Evolutionary conservation across 768 basidiomycete species (phyloP), one percentile per base, ranked within the genome.

Genomic region (Serendipita sp.): DNA sequence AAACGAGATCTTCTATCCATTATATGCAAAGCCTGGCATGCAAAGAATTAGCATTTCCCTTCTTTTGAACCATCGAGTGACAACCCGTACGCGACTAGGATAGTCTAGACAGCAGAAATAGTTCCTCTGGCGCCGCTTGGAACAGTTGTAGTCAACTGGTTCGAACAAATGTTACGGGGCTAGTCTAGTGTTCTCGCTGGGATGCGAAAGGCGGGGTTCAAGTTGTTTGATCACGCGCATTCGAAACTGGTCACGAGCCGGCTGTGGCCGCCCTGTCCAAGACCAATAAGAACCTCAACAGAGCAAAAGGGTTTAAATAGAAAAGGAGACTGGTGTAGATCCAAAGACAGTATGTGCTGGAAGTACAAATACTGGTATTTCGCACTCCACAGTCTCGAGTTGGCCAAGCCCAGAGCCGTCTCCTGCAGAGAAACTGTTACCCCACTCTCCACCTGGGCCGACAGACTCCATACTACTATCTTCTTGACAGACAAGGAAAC

Each of bases 311-410:
- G 28, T 11, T 58, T 58, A 58, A 34, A 58, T 24, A 58, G 53
- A 34, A 31, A 58, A 58, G 3, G 53, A 58, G 53, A 58, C 53
- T 58, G 53, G 53, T 9, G 80, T 76, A 2, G 89, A 82, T 72
- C 82, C 85, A 73, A 89, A 92, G 45, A 84, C 86, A 3, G 90
- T 94, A 73, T 90, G 92, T 45, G 90, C 90, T 11, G 92, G 85
- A 80, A 86, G 93, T 1, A 96, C 86, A 67, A 73, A 82, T 63
- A 98, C 81, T 20, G 90, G 90, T 44, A 98, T 88, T 71, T 93
- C 89, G 68, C 93, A 96, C 72, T 96, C 95, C 17, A 98, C 91
- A 64, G 85, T 88, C 78, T 97, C 93, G 26, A 86, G 78, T 69
- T 72, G 76, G 43, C 65, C 13, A 38, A 16, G 50, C 61, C 63